Evolutionary conservation across 306 rosid species (phyloP), one percentile per base, ranked within the genome.

Genomic region (Quillaja saponaria): DNA sequence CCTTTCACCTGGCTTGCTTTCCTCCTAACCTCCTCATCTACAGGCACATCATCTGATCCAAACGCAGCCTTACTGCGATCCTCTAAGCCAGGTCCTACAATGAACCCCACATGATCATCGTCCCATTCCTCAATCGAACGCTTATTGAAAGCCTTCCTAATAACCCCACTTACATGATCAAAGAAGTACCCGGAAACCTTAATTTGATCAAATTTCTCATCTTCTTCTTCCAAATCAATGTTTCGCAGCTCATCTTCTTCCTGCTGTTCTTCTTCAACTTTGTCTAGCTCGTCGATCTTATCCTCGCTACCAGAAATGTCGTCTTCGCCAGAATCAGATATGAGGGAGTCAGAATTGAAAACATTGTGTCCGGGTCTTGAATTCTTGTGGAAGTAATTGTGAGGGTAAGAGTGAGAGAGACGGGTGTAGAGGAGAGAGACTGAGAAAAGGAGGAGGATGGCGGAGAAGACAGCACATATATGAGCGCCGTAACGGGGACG

Each of bases 381-480:
- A 73, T n/a, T n/a, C n/a, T n/a, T n/a, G 40, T 47, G 74, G 72
- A 2, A 71, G 72, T 18, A 63, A 76, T 45, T 15, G 21, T 45
- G 73, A 10, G 76, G 63, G 46, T 68, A 75, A 47, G 91, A 76
- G 63, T 55, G 84, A 52, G 96, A 85, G 58, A 91, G 90, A 59
- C 85, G 90, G 13, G 87, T 64, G 81, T 92, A 76, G 71, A 92
- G 96, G 33, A 92, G 83, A 31, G 96, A 82, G 66, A 79, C 91
- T 0, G 90, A 92, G 71, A 86, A 48, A 20, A 92, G 90, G 25
- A 88, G 85, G 56, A 90, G 89, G 12, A 85, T 33, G 15, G 87
- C 87, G 41, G 95, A 78, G 50, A 79, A 34, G 1, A 80, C 70
- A 79, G 96, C 83, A 78, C 94, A 86, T 64, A 80, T 13, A 35